These are phyloP conservation scores for Wickerhamiella kurtzmanii DNA, from an alignment of 805 yeast genomes.

Conservation along the genomic window DNA sequence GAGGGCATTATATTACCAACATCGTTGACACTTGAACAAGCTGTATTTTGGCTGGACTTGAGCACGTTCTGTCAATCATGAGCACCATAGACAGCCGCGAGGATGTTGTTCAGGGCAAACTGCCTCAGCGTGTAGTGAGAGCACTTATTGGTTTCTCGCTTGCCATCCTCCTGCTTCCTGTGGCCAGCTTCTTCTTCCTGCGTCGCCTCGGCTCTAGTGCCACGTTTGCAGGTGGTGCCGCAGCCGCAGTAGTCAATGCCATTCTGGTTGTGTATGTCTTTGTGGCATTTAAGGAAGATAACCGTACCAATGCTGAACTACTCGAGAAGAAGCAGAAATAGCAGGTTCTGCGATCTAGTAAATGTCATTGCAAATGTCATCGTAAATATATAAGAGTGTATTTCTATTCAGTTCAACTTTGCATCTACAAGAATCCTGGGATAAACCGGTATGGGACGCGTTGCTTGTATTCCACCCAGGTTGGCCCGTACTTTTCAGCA, in stretches of 20 bases:
- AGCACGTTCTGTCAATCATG: background rate
- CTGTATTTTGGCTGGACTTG: no score
- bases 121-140: constrained; percentile 23
- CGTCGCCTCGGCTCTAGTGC: constrained; percentile 26
- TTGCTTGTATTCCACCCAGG: constrained; percentile 73
- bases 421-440: constrained; percentile 61
- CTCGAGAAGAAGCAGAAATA: constrained; percentile 10
- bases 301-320: background rate
- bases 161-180: constrained; percentile 54
- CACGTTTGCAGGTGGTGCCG: constrained; percentile 54
- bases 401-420: no score
- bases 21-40: no score
- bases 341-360: no score
- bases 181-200: constrained; percentile 38
- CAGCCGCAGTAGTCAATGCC: constrained; percentile 57
- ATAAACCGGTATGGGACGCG: constrained; percentile 80
- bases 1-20: no score
- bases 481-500: constrained; percentile 65
- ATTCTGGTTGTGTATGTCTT: constrained; percentile 56
- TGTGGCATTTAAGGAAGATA: constrained; percentile 57
- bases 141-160: constrained; percentile 57
- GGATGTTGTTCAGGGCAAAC: background rate
- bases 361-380: background rate
- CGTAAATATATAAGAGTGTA: no score
- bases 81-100: constrained; percentile 1